phyloP scores from a whole-genome alignment of 2,329 filamentous ascomycete genomes.

The Scorias spongiosa region DNA sequence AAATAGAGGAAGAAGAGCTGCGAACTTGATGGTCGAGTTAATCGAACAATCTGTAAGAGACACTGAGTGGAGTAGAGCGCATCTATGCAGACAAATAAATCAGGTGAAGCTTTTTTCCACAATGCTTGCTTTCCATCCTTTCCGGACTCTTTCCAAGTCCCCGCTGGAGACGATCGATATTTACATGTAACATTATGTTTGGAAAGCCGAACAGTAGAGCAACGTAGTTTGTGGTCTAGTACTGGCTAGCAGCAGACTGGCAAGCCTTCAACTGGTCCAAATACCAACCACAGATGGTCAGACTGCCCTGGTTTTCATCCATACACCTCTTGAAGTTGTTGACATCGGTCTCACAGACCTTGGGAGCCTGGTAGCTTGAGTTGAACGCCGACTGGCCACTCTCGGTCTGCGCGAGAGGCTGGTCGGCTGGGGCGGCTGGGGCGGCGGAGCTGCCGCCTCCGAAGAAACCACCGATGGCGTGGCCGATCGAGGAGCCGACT shows the following conservation, averaged over 20 bases:
- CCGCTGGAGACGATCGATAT: no score
- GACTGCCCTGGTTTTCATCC: slow-evolving; percentile 84
- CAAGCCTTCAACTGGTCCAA: slow-evolving; percentile 69
- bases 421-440: slow-evolving; percentile 32
- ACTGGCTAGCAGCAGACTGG: slow-evolving; percentile 32
- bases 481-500: slow-evolving; percentile 86
- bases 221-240: slow-evolving; percentile 20
- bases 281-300: slow-evolving; percentile 97
- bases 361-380: slow-evolving; percentile 25
- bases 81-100: no score
- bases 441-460: slow-evolving; percentile 49
- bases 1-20: no score
- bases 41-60: no score
- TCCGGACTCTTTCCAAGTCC: no score
- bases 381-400: slow-evolving; percentile 18
- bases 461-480: slow-evolving; percentile 85
- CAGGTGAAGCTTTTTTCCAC: no score
- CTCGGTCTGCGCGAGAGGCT: slow-evolving; percentile 13
- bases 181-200: no score
- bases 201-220: no score
- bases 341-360: slow-evolving; percentile 58
- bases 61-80: no score
- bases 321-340: slow-evolving; percentile 87
- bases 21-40: no score
- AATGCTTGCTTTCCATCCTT: no score